Evolutionary conservation across 768 basidiomycete genomes (phyloP).

Genomic region (Candolleomyces eurysporus): DNA sequence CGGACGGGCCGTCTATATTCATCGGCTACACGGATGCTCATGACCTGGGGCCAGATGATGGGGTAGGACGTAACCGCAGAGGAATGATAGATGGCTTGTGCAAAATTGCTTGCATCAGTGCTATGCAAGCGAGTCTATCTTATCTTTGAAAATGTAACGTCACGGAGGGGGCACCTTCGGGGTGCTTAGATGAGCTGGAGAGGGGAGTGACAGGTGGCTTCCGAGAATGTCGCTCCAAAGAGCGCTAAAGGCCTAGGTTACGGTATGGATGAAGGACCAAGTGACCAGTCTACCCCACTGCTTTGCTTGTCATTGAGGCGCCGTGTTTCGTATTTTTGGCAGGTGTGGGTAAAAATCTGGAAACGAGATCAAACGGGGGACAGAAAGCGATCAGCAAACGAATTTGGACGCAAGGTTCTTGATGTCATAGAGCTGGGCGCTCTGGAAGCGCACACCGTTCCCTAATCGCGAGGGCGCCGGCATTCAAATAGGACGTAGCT

Average conservation of each 20-base stretch:
- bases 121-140: no score
- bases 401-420: background rate
- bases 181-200: no score
- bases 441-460: background rate
- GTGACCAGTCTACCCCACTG: background rate
- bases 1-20: no score
- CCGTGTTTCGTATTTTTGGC: background rate
- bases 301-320: background rate
- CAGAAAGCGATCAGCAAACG: background rate
- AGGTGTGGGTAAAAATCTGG: slow-evolving; percentile 1
- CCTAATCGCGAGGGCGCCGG: no score
- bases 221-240: background rate
- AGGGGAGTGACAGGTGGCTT: background rate
- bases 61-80: no score
- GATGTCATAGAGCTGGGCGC: background rate
- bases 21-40: no score
- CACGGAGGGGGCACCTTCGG: no score
- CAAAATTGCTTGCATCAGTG: no score
- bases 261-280: background rate
- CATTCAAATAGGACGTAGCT: no score
- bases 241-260: background rate
- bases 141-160: no score
- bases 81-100: no score
- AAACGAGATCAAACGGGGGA: background rate
- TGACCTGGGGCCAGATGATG: no score